Conservation (phyloP, 106 monocot species). For the Allium fistulosum region DNA sequence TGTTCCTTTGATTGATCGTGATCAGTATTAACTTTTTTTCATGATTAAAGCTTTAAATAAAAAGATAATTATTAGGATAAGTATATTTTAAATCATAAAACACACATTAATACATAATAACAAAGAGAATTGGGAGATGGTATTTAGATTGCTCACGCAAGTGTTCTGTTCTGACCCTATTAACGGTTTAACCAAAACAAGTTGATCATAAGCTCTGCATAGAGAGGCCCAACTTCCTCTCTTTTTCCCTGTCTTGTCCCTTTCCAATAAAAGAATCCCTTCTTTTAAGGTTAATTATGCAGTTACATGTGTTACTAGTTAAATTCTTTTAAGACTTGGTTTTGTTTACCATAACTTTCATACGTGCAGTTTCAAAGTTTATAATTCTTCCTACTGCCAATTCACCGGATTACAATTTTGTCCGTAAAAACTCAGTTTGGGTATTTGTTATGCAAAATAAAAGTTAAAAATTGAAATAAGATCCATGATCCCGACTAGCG, state of each 20-base stretch:
- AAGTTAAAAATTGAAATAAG: too few species aligned
- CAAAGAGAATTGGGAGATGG: background rate
- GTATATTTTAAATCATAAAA: too few species aligned
- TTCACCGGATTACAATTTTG: too few species aligned
- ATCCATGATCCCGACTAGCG: too few species aligned
- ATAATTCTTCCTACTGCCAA: too few species aligned
- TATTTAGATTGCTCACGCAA: background rate
- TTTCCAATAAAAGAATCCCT: background rate
- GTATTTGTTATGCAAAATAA: too few species aligned
- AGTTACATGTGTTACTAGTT: too few species aligned
- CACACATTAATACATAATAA: background rate
- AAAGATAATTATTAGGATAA: background rate
- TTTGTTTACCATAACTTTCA: too few species aligned
- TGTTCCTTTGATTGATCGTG: background rate
- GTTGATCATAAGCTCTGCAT: background rate
- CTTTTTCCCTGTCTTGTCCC: background rate
- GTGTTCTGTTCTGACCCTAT: background rate
- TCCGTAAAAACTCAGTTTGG: too few species aligned
- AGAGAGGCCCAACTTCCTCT: background rate
- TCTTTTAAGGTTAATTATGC: background rate
- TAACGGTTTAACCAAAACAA: constrained; percentile 10
- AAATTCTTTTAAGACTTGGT: too few species aligned
- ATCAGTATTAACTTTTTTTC: background rate
- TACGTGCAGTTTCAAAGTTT: too few species aligned
- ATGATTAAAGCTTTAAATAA: background rate